A percentile compares a stretch with the other conserved stretches of the same genome.
Conservation (phyloP, 768 basidiomycete species). For the Paxillus rubicundulus region DNA sequence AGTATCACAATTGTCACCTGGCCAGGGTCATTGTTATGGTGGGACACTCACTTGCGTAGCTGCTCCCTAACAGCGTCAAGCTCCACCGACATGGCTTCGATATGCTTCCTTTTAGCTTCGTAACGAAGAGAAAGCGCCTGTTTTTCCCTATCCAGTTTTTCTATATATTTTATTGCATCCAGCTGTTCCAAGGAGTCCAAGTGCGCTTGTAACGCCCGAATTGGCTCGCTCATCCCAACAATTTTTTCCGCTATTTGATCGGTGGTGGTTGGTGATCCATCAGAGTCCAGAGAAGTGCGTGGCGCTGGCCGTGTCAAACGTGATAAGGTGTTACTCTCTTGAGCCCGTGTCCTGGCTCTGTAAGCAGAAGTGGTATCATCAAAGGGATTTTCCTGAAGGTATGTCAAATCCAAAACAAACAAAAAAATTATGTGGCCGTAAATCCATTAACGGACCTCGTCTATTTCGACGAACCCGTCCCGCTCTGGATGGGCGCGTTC, state of each 20-base stretch:
- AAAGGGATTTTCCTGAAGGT: slow-evolving; percentile 17
- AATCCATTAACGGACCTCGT: slow-evolving; percentile 5
- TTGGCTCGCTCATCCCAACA: background rate
- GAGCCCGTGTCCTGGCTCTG: background rate
- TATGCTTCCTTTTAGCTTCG: slow-evolving; percentile 28
- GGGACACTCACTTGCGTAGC: background rate
- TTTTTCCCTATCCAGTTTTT: slow-evolving; percentile 39
- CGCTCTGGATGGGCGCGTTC: slow-evolving; percentile 4
- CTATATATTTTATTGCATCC: slow-evolving; percentile 29
- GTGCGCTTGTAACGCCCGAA: background rate
- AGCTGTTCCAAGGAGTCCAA: slow-evolving; percentile 14
- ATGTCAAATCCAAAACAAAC: background rate
- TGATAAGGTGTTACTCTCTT: background rate
- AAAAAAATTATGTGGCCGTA: background rate
- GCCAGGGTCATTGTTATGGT: background rate
- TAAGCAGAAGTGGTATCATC: background rate
- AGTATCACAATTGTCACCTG: background rate
- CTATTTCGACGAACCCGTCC: slow-evolving; percentile 2
- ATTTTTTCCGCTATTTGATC: slow-evolving; percentile 23
- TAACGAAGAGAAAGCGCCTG: slow-evolving; percentile 36
- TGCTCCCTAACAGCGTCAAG: background rate
- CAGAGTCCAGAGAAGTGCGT: slow-evolving; percentile 1
- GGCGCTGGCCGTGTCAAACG: background rate
- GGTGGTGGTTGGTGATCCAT: slow-evolving; percentile 11
- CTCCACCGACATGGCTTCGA: slow-evolving; percentile 12